Evolutionary conservation across 345 rosid species (phyloP).

Genomic region (Lepidium didymum): DNA sequence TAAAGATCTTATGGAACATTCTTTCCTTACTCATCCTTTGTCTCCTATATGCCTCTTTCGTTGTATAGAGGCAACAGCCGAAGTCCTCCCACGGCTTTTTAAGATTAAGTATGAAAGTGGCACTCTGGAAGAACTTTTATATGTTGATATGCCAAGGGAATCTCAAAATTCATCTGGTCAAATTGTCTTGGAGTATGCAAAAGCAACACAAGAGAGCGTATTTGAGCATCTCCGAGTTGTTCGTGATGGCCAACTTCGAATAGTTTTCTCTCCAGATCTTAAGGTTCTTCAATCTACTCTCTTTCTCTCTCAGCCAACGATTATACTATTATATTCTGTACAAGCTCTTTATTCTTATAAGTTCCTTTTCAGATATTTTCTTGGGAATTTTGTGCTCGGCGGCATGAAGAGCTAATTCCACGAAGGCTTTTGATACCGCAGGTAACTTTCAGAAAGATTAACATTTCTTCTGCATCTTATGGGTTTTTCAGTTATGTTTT

Average conservation of each 20-base stretch:
- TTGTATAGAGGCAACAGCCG: constrained; percentile 79
- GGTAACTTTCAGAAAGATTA: constrained; percentile 38
- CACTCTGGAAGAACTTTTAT: constrained; percentile 88
- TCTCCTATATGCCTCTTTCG: constrained; percentile 15
- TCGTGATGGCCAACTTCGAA: constrained; percentile 95
- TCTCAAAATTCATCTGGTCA: constrained; percentile 86
- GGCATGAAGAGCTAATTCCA: constrained; percentile 97
- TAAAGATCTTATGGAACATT: not conserved
- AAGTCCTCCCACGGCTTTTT: constrained; percentile 98
- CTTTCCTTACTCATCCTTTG: not conserved
- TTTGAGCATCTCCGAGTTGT: constrained; percentile 98
- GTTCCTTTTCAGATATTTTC: constrained; percentile 61
- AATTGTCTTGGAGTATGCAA: constrained; percentile 93
- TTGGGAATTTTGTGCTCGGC: constrained; percentile 99
- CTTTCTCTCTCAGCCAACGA: not conserved
- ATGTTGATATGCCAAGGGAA: constrained; percentile 97
- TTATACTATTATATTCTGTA: not conserved
- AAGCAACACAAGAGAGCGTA: constrained; percentile 98
- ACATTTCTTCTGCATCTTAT: not conserved
- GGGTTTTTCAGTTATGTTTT: not conserved
- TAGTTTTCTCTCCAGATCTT: constrained; percentile 88
- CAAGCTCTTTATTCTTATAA: not conserved
- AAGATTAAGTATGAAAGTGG: constrained; percentile 99
- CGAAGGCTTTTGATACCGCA: constrained; percentile 84
- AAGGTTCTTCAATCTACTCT: constrained; percentile 44